Percentiles rank a stretch among this genome's conserved stretches.
These are phyloP conservation scores for Ilex asprella DNA, from an alignment of 257 asterid species.

Conservation along the genomic window DNA sequence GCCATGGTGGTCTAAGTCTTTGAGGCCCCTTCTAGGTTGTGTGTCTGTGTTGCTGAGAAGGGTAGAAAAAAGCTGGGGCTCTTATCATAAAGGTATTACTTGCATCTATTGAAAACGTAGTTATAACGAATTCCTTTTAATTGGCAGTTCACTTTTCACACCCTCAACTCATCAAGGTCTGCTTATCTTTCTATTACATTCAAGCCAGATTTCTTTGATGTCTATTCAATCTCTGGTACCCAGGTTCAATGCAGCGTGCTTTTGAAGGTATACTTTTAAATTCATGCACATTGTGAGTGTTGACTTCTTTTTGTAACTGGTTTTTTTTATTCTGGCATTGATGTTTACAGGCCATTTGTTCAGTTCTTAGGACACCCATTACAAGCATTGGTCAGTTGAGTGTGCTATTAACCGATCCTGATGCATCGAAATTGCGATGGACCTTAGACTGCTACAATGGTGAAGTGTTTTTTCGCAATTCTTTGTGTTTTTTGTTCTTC, in stretches of 20 bases:
- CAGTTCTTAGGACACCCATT: slow-evolving; percentile 83
- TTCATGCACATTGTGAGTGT: slow-evolving; percentile 3
- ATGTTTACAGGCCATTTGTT: slow-evolving; percentile 61
- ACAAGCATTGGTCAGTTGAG: slow-evolving; percentile 63
- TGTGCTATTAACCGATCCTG: slow-evolving; percentile 57
- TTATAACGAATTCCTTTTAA: not conserved
- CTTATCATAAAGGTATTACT: too few species aligned
- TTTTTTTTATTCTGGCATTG: slow-evolving; percentile 4
- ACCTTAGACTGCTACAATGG: slow-evolving; percentile 75
- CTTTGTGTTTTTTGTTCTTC: slow-evolving; percentile 4
- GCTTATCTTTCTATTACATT: slow-evolving; percentile 75
- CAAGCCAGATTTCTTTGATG: slow-evolving; percentile 79
- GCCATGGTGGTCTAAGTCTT: too few species aligned
- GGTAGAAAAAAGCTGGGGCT: too few species aligned
- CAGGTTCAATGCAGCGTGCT: slow-evolving; percentile 74
- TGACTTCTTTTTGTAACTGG: not conserved
- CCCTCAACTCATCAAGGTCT: slow-evolving; percentile 84
- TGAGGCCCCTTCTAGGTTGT: too few species aligned
- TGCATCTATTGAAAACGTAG: too few species aligned
- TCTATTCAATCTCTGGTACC: slow-evolving; percentile 43
- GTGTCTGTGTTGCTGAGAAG: too few species aligned
- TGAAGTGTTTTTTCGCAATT: slow-evolving; percentile 16
- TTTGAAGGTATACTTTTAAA: slow-evolving; percentile 47
- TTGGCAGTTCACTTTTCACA: slow-evolving; percentile 62
- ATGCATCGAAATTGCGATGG: slow-evolving; percentile 89